Conservation (phyloP, 2,329 filamentous ascomycete genomes). For the Endoconidiophora laricicola region DNA sequence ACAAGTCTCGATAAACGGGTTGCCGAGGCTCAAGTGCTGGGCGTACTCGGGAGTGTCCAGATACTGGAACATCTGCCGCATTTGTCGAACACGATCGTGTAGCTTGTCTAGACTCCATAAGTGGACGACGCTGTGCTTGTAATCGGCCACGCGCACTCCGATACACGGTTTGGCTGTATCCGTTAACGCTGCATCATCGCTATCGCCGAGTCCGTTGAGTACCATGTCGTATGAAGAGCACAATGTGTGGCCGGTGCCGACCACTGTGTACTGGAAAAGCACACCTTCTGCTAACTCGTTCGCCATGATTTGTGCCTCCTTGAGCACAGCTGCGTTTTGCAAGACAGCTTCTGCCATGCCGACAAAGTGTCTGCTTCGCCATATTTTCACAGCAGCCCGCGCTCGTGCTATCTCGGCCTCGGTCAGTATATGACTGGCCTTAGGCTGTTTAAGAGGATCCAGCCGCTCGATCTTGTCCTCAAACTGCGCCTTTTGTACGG, state of each 20-base stretch:
- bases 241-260: slow-evolving; percentile 74
- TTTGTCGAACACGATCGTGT: slow-evolving; percentile 67
- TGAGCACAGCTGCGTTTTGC: slow-evolving; percentile 71
- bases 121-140: slow-evolving; percentile 68
- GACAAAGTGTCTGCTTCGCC: slow-evolving; percentile 75
- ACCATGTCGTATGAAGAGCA: slow-evolving; percentile 96
- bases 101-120: slow-evolving; percentile 93
- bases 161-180: slow-evolving; percentile 77
- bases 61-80: slow-evolving; percentile 96
- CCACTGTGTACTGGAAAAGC: slow-evolving; percentile 84
- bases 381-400: slow-evolving; percentile 49
- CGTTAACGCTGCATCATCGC: slow-evolving; percentile 66
- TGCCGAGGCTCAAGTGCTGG: slow-evolving; percentile 80
- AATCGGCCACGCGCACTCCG: slow-evolving; percentile 79
- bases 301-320: slow-evolving; percentile 96
- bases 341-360: slow-evolving; percentile 85
- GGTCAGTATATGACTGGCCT: slow-evolving; percentile 46
- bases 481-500: slow-evolving; percentile 67
- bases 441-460: slow-evolving; percentile 44
- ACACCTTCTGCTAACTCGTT: slow-evolving; percentile 87
- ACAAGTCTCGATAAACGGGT: slow-evolving; percentile 80
- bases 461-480: slow-evolving; percentile 70
- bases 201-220: slow-evolving; percentile 76
- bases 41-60: slow-evolving; percentile 89
- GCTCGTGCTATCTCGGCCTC: slow-evolving; percentile 58